phyloP scores from a whole-genome alignment of 495 filamentous ascomycete species.

The Cercophora samala region DNA sequence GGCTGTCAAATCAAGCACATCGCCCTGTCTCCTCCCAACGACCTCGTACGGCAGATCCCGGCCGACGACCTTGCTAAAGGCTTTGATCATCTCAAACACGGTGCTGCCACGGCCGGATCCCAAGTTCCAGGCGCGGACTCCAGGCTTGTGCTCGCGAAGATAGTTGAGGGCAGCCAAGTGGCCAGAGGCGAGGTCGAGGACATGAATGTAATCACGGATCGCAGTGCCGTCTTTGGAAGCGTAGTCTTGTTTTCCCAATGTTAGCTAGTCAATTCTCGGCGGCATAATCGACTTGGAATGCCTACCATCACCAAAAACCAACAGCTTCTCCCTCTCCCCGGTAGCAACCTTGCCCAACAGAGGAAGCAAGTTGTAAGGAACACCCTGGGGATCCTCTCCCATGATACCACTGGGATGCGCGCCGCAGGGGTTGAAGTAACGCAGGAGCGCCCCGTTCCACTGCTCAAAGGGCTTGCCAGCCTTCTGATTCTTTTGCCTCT shows the following conservation, averaged over 20 bases:
- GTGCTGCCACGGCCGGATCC: slow-evolving; percentile 94
- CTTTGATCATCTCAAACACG: slow-evolving; percentile 95
- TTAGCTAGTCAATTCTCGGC: not conserved
- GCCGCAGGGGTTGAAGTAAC: slow-evolving; percentile 97
- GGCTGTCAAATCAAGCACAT: slow-evolving; percentile 91
- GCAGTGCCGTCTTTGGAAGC: slow-evolving; percentile 75
- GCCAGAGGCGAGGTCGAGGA: slow-evolving; percentile 83
- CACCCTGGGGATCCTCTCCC: slow-evolving; percentile 95
- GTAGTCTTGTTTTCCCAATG: slow-evolving; percentile 65
- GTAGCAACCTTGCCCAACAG: slow-evolving; percentile 93
- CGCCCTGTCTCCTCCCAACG: slow-evolving; percentile 75
- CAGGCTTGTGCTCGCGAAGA: slow-evolving; percentile 83
- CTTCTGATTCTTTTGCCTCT: slow-evolving; percentile 80
- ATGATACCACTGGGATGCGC: slow-evolving; percentile 94
- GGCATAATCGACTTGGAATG: not conserved
- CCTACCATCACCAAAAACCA: slow-evolving; percentile 92
- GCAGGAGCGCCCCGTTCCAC: slow-evolving; percentile 90
- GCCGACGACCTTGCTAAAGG: slow-evolving; percentile 84
- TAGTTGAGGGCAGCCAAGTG: slow-evolving; percentile 91
- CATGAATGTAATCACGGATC: slow-evolving; percentile 75
- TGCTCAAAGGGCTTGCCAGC: slow-evolving; percentile 69
- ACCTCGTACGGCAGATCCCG: slow-evolving; percentile 83
- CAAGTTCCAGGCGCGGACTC: slow-evolving; percentile 94
- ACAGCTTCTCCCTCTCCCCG: slow-evolving; percentile 87
- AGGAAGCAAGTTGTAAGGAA: slow-evolving; percentile 93